Conservation (phyloP, 371 early-diverging fungal genomes). For the Circinella minor region DNA sequence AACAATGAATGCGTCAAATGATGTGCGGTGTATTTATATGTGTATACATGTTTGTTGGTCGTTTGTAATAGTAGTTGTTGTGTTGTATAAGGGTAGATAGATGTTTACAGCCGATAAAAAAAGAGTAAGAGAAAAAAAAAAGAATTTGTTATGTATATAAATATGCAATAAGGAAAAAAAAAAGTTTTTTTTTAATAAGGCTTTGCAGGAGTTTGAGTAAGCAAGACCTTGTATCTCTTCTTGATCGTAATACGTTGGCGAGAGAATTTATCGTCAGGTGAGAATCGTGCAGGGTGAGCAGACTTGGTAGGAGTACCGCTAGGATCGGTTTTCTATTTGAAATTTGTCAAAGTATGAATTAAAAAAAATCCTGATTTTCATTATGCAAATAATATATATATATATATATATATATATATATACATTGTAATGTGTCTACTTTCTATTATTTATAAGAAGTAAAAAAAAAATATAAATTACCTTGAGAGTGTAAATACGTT, state of each 20-base stretch:
- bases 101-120: conserved; percentile 1
- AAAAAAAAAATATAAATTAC: conserved; percentile 39
- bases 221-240: conserved; percentile 90
- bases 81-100: not conserved
- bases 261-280: conserved; percentile 98
- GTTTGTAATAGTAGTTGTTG: too few relatives aligned
- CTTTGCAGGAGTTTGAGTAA: conserved; percentile 71
- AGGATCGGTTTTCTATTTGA: conserved; percentile 78
- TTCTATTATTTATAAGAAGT: not conserved
- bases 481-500: conserved; percentile 97
- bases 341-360: conserved; percentile 7
- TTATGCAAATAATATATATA: too few relatives aligned
- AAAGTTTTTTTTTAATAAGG: conserved; percentile 36
- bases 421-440: too few relatives aligned
- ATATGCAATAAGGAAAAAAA: conserved; percentile 9
- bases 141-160: not conserved
- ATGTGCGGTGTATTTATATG: not conserved
- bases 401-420: too few relatives aligned
- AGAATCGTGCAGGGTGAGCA: conserved; percentile 98
- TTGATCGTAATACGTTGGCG: conserved; percentile 97
- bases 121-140: not conserved
- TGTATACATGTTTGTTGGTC: not conserved
- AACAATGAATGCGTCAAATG: too few relatives aligned
- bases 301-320: conserved; percentile 87
- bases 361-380: not conserved